These are phyloP conservation scores for Penicillium waksmanii DNA, from an alignment of 495 filamentous ascomycete genomes.

Conservation along the genomic window DNA sequence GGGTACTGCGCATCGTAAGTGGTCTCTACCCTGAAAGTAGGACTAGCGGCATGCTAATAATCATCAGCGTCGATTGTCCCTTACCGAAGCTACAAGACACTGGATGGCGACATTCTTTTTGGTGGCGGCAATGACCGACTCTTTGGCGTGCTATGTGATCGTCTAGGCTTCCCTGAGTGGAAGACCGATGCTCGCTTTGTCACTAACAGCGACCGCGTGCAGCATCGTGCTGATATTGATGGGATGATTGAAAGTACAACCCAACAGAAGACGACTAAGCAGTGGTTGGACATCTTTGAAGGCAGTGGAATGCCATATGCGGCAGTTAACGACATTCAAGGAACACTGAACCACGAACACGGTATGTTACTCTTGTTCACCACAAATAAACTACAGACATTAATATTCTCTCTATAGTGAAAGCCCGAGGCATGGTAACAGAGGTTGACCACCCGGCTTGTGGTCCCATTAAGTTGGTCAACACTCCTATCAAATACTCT, in stretches of 20 bases:
- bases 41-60: conserved; percentile 14
- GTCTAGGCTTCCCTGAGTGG: conserved; percentile 79
- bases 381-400: neutral
- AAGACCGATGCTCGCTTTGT: conserved; percentile 72
- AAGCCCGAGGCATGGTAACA: conserved; percentile 83
- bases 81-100: conserved; percentile 89
- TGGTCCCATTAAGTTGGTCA: conserved; percentile 85
- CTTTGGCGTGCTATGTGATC: conserved; percentile 83
- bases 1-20: conserved; percentile 93
- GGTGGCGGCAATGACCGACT: conserved; percentile 93
- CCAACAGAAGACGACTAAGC: conserved; percentile 75
- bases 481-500: conserved; percentile 96
- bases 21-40: neutral
- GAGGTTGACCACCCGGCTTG: conserved; percentile 82
- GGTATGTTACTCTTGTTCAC: conserved; percentile 41
- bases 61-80: conserved; percentile 87
- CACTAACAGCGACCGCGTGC: conserved; percentile 81
- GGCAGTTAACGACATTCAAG: conserved; percentile 89
- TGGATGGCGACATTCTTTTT: conserved; percentile 87
- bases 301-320: conserved; percentile 94
- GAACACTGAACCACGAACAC: conserved; percentile 82
- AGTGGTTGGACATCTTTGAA: conserved; percentile 89
- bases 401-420: conserved; percentile 50
- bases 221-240: conserved; percentile 76
- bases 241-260: conserved; percentile 75